These are phyloP conservation scores for Claviceps fusiformis DNA, from an alignment of 2,329 filamentous ascomycete genomes.

Conservation along the genomic window DNA sequence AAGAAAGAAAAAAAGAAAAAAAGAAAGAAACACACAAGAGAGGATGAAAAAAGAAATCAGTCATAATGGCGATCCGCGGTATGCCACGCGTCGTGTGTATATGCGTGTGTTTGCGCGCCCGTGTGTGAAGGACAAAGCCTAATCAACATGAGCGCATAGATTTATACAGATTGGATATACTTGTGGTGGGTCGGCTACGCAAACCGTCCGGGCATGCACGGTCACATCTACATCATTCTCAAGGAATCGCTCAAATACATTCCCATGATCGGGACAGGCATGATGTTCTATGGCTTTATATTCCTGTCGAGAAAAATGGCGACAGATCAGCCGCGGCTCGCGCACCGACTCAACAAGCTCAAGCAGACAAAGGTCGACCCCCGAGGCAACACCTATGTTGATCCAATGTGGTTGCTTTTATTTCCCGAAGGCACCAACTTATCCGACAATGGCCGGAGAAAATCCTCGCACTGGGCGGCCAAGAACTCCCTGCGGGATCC, in stretches of 20 bases:
- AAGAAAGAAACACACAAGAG: too few relatives aligned
- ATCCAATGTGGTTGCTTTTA: slow-evolving; percentile 83
- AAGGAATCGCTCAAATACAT: slow-evolving; percentile 78
- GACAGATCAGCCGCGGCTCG: slow-evolving; percentile 61
- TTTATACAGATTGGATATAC: slow-evolving; percentile 87
- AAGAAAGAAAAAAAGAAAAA: neutral
- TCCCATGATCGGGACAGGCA: slow-evolving; percentile 65
- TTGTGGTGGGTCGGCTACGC: slow-evolving; percentile 92
- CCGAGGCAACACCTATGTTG: slow-evolving; percentile 38
- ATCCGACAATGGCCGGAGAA: slow-evolving; percentile 53
- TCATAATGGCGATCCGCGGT: too few relatives aligned
- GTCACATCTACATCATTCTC: slow-evolving; percentile 78
- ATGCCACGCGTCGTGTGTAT: slow-evolving; percentile 10
- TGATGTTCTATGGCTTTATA: slow-evolving; percentile 80
- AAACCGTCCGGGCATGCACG: slow-evolving; percentile 60
- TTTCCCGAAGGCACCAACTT: slow-evolving; percentile 84
- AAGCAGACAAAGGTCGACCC: slow-evolving; percentile 42
- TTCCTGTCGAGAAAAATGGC: slow-evolving; percentile 87
- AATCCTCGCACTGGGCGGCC: slow-evolving; percentile 61
- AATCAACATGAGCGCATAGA: slow-evolving; percentile 22
- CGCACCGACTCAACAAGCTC: slow-evolving; percentile 58
- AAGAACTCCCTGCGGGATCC: slow-evolving; percentile 62
- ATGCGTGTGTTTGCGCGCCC: too few relatives aligned
- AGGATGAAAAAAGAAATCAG: too few relatives aligned
- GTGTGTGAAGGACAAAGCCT: neutral